Conservation (phyloP, 75 land plant species). For the Pinus albicaulis region DNA sequence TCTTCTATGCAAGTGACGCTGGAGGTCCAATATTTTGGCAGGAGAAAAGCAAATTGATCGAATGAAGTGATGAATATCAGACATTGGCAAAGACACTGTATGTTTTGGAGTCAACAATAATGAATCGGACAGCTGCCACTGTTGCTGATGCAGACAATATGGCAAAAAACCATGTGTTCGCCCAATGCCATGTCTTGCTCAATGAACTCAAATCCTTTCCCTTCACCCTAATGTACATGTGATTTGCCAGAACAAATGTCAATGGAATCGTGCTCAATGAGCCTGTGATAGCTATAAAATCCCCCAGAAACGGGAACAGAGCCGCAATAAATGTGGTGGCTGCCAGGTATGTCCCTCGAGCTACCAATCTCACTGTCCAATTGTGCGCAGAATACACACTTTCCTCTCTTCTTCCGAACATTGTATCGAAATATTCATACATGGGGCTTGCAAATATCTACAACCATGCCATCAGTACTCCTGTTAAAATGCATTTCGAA, state of each 20-base stretch:
- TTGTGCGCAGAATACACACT: slow-evolving; percentile 30
- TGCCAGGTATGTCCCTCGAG: slow-evolving; percentile 61
- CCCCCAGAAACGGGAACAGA: slow-evolving; percentile 72
- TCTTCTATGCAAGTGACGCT: no score
- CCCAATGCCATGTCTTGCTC: slow-evolving; percentile 75
- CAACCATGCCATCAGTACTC: neutral
- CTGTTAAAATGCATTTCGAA: neutral
- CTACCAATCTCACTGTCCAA: slow-evolving; percentile 40
- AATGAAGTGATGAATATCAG: neutral
- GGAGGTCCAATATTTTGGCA: no score
- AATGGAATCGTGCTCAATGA: slow-evolving; percentile 76
- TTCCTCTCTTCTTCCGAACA: slow-evolving; percentile 40
- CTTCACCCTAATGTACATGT: slow-evolving; percentile 75
- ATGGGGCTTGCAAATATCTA: slow-evolving; percentile 88
- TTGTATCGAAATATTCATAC: slow-evolving; percentile 84
- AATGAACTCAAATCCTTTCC: slow-evolving; percentile 26
- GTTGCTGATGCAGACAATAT: slow-evolving; percentile 43
- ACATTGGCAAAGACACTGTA: slow-evolving; percentile 73
- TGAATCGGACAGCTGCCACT: slow-evolving; percentile 59
- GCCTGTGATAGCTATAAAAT: slow-evolving; percentile 76
- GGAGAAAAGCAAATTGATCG: no score
- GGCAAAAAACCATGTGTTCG: slow-evolving; percentile 47
- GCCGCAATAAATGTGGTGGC: slow-evolving; percentile 67
- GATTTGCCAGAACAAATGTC: slow-evolving; percentile 74
- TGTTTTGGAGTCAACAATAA: slow-evolving; percentile 54